These are phyloP conservation scores for Recurvomyces mirabilis DNA, from an alignment of 495 filamentous ascomycete species.

Conservation along the genomic window DNA sequence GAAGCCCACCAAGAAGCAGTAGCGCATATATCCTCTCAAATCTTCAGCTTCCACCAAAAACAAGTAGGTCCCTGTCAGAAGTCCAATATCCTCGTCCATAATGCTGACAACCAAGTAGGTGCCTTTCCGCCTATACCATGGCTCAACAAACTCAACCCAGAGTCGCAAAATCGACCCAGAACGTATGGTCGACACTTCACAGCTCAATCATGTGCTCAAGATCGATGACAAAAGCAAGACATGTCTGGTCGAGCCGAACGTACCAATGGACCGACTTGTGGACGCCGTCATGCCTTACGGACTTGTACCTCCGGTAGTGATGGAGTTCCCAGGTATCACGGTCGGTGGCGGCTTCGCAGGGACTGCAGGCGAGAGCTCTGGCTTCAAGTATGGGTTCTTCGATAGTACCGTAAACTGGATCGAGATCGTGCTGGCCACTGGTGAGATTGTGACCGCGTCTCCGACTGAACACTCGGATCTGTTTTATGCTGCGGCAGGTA, in stretches of 20 bases:
- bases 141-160: constrained; percentile 22
- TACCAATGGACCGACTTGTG: constrained; percentile 53
- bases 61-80: no score
- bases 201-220: constrained; percentile 25
- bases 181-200: constrained; percentile 46
- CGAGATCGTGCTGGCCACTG: constrained; percentile 50
- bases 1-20: background rate
- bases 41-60: constrained; percentile 1
- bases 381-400: constrained; percentile 50
- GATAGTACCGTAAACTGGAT: constrained; percentile 42
- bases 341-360: constrained; percentile 52
- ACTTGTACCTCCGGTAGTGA: constrained; percentile 46
- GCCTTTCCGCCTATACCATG: constrained; percentile 24
- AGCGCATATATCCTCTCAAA: background rate
- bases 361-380: constrained; percentile 48
- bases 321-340: constrained; percentile 54
- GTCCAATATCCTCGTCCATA: no score
- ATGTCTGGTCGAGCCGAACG: constrained; percentile 51
- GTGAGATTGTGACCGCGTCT: constrained; percentile 37
- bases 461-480: constrained; percentile 36
- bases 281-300: constrained; percentile 40
- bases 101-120: no score
- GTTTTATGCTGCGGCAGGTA: constrained; percentile 43
- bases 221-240: constrained; percentile 32
- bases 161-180: constrained; percentile 26